These are phyloP conservation scores for Suillus paluster DNA, from an alignment of 768 basidiomycete species.

Conservation along the genomic window DNA sequence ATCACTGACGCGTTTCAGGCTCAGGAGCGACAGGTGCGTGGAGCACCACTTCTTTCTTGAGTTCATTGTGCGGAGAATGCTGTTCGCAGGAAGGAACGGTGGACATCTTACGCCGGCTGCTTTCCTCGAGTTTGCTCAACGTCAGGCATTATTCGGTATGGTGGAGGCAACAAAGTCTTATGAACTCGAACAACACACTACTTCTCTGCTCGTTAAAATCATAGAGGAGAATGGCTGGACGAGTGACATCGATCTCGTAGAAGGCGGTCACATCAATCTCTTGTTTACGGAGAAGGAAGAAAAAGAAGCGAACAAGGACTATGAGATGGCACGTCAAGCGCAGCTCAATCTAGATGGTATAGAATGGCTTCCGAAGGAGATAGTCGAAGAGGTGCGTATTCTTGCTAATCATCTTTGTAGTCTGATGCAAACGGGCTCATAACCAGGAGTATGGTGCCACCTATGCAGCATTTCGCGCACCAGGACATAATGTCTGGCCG, in stretches of 20 bases:
- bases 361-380: conserved; percentile 50
- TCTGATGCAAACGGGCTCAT: background rate
- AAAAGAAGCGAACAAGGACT: conserved; percentile 45
- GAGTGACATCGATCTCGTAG: conserved; percentile 62
- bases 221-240: conserved; percentile 48
- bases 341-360: conserved; percentile 51
- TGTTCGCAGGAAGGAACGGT: conserved; percentile 72
- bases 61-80: background rate
- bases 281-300: conserved; percentile 53
- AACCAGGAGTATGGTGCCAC: conserved; percentile 39
- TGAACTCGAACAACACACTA: conserved; percentile 61
- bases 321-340: conserved; percentile 54
- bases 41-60: background rate
- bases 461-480: conserved; percentile 55
- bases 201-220: conserved; percentile 50
- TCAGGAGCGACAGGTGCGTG: conserved; percentile 74
- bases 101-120: conserved; percentile 67
- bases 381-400: conserved; percentile 50
- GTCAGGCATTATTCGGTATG: conserved; percentile 45
- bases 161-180: conserved; percentile 60
- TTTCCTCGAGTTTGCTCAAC: conserved; percentile 50
- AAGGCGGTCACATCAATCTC: conserved; percentile 56
- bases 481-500: conserved; percentile 76
- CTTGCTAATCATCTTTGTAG: background rate
- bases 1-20: conserved; percentile 41